Percentiles rank a stretch among this genome's conserved stretches.
Conservation (phyloP, 441 rosid species). For the Populus trichocarpa region DNA sequence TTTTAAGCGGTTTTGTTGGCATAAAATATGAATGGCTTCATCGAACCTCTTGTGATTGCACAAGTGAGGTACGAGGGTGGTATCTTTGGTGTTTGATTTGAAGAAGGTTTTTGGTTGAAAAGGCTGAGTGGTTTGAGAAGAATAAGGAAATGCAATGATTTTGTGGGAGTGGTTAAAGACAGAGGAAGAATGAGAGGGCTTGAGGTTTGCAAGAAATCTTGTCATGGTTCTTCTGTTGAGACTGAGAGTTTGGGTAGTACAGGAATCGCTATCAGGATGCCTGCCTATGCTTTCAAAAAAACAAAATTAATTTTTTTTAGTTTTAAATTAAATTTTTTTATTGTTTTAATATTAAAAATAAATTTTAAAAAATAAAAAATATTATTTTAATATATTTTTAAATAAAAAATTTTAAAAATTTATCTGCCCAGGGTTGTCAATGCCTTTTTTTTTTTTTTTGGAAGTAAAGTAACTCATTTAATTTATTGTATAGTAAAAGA, state of each 20-base stretch:
- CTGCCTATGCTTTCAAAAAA: too few relatives aligned
- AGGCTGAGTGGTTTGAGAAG: background rate
- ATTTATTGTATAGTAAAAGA: too few relatives aligned
- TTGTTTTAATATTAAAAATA: too few relatives aligned
- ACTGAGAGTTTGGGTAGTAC: background rate
- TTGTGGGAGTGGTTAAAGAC: background rate
- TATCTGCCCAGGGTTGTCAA: too few relatives aligned
- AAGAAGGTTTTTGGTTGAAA: background rate
- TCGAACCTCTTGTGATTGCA: background rate
- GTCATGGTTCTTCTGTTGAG: background rate
- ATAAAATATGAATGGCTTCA: background rate
- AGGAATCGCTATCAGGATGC: background rate
- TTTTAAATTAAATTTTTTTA: too few relatives aligned
- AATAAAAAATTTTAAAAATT: too few relatives aligned
- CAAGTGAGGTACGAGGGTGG: background rate
- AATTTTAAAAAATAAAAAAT: too few relatives aligned
- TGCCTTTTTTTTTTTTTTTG: background rate
- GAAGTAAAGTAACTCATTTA: too few relatives aligned
- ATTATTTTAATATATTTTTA: too few relatives aligned
- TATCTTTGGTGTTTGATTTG: background rate
- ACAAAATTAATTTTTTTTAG: too few relatives aligned
- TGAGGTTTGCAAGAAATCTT: background rate
- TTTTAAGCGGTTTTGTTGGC: background rate
- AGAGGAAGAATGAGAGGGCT: background rate
- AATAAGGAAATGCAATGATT: background rate